A percentile compares a stretch with the other conserved stretches of the same genome.
phyloP scores from a whole-genome alignment of 495 filamentous ascomycete genomes.

The Elasticomyces elasticus region DNA sequence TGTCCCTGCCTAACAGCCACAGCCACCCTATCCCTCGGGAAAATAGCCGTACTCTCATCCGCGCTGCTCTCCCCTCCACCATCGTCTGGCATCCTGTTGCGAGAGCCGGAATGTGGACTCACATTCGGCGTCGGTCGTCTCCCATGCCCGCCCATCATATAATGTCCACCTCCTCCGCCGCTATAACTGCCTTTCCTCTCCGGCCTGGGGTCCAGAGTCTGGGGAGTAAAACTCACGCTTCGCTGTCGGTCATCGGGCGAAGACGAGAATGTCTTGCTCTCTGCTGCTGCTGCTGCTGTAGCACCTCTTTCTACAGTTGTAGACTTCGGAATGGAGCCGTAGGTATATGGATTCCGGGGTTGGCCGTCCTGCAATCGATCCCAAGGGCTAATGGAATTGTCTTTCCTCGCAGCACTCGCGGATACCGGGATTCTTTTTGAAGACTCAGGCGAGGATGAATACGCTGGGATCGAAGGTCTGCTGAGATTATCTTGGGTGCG shows the following conservation, averaged over 20 bases:
- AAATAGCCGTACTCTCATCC: slow-evolving; percentile 23
- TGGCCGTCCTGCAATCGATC: background rate
- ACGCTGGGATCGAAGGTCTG: slow-evolving; percentile 5
- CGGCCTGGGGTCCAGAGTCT: background rate
- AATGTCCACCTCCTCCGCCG: no score
- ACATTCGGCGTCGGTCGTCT: slow-evolving; percentile 1
- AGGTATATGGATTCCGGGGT: slow-evolving; percentile 5
- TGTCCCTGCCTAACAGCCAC: background rate
- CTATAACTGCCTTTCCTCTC: slow-evolving; percentile 11
- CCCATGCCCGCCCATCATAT: background rate
- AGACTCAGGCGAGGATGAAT: slow-evolving; percentile 3
- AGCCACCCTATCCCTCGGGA: slow-evolving; percentile 1
- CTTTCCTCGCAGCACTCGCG: background rate
- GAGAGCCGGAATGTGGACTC: background rate
- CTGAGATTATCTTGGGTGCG: slow-evolving; percentile 12
- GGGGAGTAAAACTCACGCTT: slow-evolving; percentile 14
- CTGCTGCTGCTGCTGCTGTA: background rate
- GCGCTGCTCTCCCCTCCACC: slow-evolving; percentile 21
- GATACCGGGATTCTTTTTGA: background rate
- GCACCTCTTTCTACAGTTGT: background rate
- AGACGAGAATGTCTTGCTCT: background rate
- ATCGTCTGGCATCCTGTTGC: background rate
- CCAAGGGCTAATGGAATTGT: background rate
- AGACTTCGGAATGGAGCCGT: slow-evolving; percentile 1
- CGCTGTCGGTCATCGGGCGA: slow-evolving; percentile 4